Percentiles rank a stretch among this genome's conserved stretches.
Conservation (phyloP, 192 early-diverging fungal species). For the Coemansia sp. region DNA sequence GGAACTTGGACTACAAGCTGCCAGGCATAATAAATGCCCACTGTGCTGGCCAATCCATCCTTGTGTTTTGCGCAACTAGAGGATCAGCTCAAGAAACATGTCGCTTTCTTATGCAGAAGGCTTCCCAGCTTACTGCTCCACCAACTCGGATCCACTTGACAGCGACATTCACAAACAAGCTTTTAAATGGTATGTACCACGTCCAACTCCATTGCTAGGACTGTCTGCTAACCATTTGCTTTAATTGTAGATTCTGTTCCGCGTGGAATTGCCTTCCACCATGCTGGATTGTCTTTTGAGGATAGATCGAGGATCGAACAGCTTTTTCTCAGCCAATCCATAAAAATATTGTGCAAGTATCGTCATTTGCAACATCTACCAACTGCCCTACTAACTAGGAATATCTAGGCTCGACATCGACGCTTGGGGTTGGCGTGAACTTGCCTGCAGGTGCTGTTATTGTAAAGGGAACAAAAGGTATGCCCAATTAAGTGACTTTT, state of each 20-base stretch:
- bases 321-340: slow-evolving; percentile 51
- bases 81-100: slow-evolving; percentile 42
- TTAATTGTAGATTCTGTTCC: slow-evolving; percentile 51
- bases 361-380: too few relatives aligned
- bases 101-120: slow-evolving; percentile 26
- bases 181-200: slow-evolving; percentile 20
- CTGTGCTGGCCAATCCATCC: slow-evolving; percentile 17
- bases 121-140: slow-evolving; percentile 5
- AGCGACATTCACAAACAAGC: slow-evolving; percentile 22
- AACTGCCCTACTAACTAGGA: too few relatives aligned
- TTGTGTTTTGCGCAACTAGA: slow-evolving; percentile 53
- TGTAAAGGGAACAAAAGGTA: slow-evolving; percentile 64
- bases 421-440: slow-evolving; percentile 76
- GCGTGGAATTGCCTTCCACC: slow-evolving; percentile 66
- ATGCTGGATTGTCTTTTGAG: slow-evolving; percentile 58
- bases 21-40: slow-evolving; percentile 40
- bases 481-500: not conserved
- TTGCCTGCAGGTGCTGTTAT: slow-evolving; percentile 72
- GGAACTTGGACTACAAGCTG: slow-evolving; percentile 54
- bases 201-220: not conserved
- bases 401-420: slow-evolving; percentile 62
- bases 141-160: slow-evolving; percentile 22
- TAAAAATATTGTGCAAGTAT: slow-evolving; percentile 60
- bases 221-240: not conserved
- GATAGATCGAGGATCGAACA: slow-evolving; percentile 54